Evolutionary conservation across 2,329 filamentous ascomycete species (phyloP), one percentile per base, ranked within the genome.

Genomic region (Epichloe aotearoae): DNA sequence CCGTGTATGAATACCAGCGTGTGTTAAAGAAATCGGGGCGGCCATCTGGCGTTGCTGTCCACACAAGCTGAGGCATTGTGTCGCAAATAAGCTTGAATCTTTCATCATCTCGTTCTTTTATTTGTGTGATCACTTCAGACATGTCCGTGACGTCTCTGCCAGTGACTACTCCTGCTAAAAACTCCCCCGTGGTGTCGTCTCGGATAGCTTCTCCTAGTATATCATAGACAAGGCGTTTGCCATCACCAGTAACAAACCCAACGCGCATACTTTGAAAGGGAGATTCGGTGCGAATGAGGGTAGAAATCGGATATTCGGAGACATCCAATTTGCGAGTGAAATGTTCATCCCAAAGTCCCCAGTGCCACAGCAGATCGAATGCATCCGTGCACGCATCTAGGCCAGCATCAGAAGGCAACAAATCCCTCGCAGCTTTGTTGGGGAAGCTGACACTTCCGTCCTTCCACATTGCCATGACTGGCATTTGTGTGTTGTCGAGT

Each of bases 1-100:
- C 84, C 0, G 86, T 90, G 58, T 86, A 90, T n/a, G 79, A 76
- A 59, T 86, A 87, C 84, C 86, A 91, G n/a, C 82, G 72, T 45
- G 79, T 77, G 52, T 84, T 86, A 64, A 83, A 90, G 66, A 87
- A 90, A 58, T 90, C 85, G 56, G 80, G 74, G 26, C 69, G 58
- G 0, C 86, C 86, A 15, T 84, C 76, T 0, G 83, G 74, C 0
- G 68, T 80, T 0, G 85, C 79, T 0, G 84, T 88, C 84, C 86
- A 91, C 5, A 90, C 81, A 66, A 84, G 69, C 58, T 83, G 80
- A 2, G 80, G 80, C 75, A 84, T 82, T 19, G 77, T 83, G 55
- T 90, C 86, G 56, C 84, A 86, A 46, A 90, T 88, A 6, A 83
- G 72, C 59, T 82, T 80, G 63, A 91, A 90, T 46, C 85, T 77